Evolutionary conservation across 129 eudicot species (phyloP), one percentile per base, ranked within the genome.

Genomic region (Artemisia tridentata): DNA sequence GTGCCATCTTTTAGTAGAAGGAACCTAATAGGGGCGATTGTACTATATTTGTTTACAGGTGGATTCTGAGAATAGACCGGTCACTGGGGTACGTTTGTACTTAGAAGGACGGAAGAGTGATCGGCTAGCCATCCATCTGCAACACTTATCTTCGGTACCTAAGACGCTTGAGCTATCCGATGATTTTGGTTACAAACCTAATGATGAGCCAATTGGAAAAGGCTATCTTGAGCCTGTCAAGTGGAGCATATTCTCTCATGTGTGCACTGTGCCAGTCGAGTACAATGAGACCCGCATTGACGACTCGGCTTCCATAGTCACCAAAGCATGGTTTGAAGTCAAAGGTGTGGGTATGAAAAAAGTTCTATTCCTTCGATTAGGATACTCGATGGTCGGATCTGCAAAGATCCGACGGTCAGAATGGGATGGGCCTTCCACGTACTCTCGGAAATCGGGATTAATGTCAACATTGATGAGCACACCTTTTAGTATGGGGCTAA

Each of bases 241-340:
- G 63, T 95, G 96, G 97, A 86, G 86, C 89, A 88, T 95, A 58
- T 90, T 95, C 84, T 95, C 99, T 3, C 99, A 95, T 45, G 80
- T 90, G 15, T 95, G 91, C 85, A 90, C 99, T 12, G 92, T 88
- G 7, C 97, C 96, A 2, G 88, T 95, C 3, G 90, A 95, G 63
- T 72, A 90, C 68, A 83, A 64, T 23, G 96, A 85, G 25, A 65
- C 96, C 16, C 73, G 76, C 13, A 82, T 88, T 17, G 96, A 89
- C 29, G 93, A 95, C 59, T 72, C 93, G 3, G 97, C 97, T 46
- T 88, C 96, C 12, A 90, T 95, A 2, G 97, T 87, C 62, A 95
- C 99, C 2, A 90, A 81, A 65, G 97, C 99, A 45, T 90, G 99
- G 97, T 86, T 95, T 73, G 99, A 95, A 71, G 99, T 95, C 54